Evolutionary conservation across 2,329 filamentous ascomycete species (phyloP), one percentile per base, ranked within the genome.

Genomic region (Ophiostoma montium): DNA sequence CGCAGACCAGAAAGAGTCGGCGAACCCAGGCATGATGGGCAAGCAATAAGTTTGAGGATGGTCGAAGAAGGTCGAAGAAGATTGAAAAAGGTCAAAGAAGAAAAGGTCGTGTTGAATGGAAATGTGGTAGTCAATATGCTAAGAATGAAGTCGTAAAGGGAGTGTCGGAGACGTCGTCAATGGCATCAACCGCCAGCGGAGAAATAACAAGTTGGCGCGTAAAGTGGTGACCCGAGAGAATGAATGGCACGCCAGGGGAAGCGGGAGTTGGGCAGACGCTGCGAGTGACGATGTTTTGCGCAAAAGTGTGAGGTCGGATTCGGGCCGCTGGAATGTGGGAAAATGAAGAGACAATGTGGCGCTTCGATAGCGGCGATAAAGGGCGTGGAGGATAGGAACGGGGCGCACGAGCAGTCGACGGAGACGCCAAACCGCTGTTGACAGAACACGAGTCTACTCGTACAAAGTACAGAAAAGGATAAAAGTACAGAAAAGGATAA

Each of bases 1-100:
- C 63, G 80, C 79, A 54, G 92, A 95, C 92, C 92, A 98, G 70
- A 98, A 96, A 46, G 89, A 95, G 69, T 90, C 87, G 58, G 88
- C 82, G 68, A 98, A 96, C 60, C 86, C 79, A 58, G 85, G 84
- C 85, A 90, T 90, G 63, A 66, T 79, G 39, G 39, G 39, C 39
- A 39, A 19, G 38, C 12, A 23, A n/a, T n/a, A n/a, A n/a, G n/a
- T n/a, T n/a, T n/a, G 23, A 42, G 16, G 23, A 41, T 7, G 2
- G 8, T 13, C 13, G 19, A 7, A 8, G 12, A 27, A 41, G 21
- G 38, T 39, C 6, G 36, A 18, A 21, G 36, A 12, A 21, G 36
- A 39, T 21, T 16, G 23, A 31, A 11, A 13, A 18, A 38, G 35
- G 19, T 39, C 23, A 19, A 39, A 16, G 36, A n/a, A n/a, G n/a